A percentile compares a stretch with the other conserved stretches of the same genome.
Conservation (phyloP, 1,284 basidiomycete species). For the Ustilago crameri region DNA sequence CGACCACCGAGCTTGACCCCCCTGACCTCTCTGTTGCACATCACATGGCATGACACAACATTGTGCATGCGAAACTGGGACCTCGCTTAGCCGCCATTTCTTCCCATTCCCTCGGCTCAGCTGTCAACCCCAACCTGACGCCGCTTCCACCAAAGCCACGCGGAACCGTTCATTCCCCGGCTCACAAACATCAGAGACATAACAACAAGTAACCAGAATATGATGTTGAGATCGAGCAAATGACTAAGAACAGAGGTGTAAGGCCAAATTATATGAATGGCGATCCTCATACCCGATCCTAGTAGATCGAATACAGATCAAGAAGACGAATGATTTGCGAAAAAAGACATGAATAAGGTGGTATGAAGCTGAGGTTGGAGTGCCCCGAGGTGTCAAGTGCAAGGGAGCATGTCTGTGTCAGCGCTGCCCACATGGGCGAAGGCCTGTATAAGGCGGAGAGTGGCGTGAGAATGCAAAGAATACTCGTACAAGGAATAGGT, state of each 20-base stretch:
- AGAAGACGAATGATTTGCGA: conserved; percentile 8
- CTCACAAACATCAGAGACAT: neutral
- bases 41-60: conserved; percentile 15
- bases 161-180: neutral
- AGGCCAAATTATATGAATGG: neutral
- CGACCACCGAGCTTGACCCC: neutral
- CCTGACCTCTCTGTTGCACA: conserved; percentile 13
- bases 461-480: conserved; percentile 6
- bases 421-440: neutral
- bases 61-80: neutral
- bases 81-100: conserved; percentile 1
- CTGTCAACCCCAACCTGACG: neutral
- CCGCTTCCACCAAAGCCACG: conserved; percentile 2
- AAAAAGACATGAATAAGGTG: neutral
- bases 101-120: conserved; percentile 11
- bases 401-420: neutral
- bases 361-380: neutral
- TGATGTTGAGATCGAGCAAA: conserved; percentile 3
- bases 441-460: neutral
- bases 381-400: too few species aligned
- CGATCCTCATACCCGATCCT: neutral
- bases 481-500: conserved; percentile 24
- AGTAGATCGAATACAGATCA: conserved; percentile 13
- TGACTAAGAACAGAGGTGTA: neutral
- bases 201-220: neutral